Evolutionary conservation across 176 grass and related monocot species (phyloP), one percentile per base, ranked within the genome.

Genomic region (Chrysopogon serrulatus): DNA sequence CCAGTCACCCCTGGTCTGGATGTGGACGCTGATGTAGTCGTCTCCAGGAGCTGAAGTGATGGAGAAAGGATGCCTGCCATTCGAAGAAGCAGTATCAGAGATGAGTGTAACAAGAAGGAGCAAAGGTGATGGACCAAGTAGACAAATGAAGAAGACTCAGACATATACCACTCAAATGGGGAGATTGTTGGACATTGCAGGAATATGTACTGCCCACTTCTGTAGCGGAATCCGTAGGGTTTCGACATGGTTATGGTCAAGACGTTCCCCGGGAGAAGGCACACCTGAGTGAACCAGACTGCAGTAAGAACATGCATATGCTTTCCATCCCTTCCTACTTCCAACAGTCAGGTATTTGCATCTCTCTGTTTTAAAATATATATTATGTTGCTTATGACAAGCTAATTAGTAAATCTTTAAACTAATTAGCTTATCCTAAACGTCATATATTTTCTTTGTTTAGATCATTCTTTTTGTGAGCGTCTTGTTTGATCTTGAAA

Each of bases 181-280:
- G 96, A 98, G 84, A 98, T 86, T 2, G 87, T 84, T 79, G 96
- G 96, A 48, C 96, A 94, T 69, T 98, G 91, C 72, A 98, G 85
- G 65, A 95, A 95, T 33, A 95, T 90, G 84, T 98, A 98, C 62
- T 98, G 96, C 4, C 96, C 96, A 21, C 96, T 98, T 79, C 85
- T 85, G 69, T 98, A 98, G 15, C 89, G 85, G 79, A 98, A 98
- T 62, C 93, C 93, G 8, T 93, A 86, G 8, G 96, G 96, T 67
- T 98, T 98, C 10, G 89, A 98, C 91, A 98, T 95, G 27, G 93
- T 95, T 67, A 95, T 82, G 61, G 93, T 95, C 86, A 98, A 77
- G 64, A 95, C 96, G 10, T 92, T 95, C 40, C 96, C 96, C 35
- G 93, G 96, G 27, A 98, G 91, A 79, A 95, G 83, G 28, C 91